A percentile compares a stretch with the other conserved stretches of the same genome.
Conservation (phyloP, 768 basidiomycete genomes). For the Trametes sanguinea region DNA sequence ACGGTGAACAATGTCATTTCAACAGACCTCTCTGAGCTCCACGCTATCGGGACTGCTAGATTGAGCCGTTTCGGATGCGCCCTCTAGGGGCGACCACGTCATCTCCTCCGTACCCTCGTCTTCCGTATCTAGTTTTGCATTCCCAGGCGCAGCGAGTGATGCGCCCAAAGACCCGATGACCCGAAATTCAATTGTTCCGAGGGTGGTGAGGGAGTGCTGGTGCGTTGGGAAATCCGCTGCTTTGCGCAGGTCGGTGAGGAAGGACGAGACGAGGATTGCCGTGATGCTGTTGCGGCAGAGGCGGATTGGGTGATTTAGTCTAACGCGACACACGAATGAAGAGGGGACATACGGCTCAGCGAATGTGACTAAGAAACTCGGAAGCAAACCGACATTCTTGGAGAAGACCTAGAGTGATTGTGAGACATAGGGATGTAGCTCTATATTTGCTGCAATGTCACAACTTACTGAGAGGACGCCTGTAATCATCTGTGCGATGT, state of each 20-base stretch:
- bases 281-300: neutral
- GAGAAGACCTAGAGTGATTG: neutral
- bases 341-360: neutral
- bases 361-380: neutral
- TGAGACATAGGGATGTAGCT: neutral
- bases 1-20: too few relatives aligned
- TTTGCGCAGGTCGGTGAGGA: neutral
- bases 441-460: too few relatives aligned
- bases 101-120: neutral
- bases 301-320: neutral
- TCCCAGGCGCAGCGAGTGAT: neutral
- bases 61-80: too few relatives aligned
- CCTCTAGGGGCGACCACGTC: too few relatives aligned
- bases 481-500: neutral
- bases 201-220: neutral
- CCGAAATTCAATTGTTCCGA: neutral
- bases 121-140: neutral
- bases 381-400: neutral
- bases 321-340: neutral
- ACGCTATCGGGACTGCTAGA: too few relatives aligned
- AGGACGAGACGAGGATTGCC: neutral
- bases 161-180: neutral
- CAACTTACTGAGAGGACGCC: neutral
- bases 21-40: neutral
- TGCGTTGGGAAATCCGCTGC: neutral